Percentiles rank a stretch among this genome's conserved stretches.
Conservation (phyloP, 2,329 filamentous ascomycete species). For the Colletotrichum incanum region DNA sequence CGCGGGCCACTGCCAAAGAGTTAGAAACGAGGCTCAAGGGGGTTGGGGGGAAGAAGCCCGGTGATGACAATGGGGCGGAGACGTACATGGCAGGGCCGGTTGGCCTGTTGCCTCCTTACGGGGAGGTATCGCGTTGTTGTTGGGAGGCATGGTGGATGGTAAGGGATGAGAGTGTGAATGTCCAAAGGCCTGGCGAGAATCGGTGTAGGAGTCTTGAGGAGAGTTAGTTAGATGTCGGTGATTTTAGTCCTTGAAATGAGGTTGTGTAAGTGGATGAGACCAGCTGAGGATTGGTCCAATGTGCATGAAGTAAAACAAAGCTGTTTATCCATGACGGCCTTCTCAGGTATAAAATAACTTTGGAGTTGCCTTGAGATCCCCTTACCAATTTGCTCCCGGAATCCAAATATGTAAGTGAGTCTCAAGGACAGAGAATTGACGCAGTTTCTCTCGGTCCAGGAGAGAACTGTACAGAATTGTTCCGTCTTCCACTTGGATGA, state of each 20-base stretch:
- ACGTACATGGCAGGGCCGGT: constrained; percentile 86
- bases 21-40: constrained; percentile 17
- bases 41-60: constrained; percentile 25
- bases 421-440: background rate
- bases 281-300: background rate
- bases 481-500: background rate
- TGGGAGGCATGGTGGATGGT: constrained; percentile 82
- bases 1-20: constrained; percentile 80
- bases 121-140: constrained; percentile 86
- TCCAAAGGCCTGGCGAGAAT: background rate
- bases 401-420: background rate
- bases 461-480: background rate
- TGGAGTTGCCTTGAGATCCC: background rate
- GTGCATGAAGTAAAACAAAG: background rate
- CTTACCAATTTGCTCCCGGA: background rate
- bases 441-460: background rate
- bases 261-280: background rate
- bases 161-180: background rate
- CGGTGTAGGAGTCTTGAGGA: constrained; percentile 15
- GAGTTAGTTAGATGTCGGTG: constrained; percentile 42
- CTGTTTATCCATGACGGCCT: background rate
- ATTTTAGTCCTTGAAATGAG: constrained; percentile 40
- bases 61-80: background rate
- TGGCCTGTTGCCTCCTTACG: constrained; percentile 88
- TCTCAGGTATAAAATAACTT: background rate